Evolutionary conservation across 805 yeast genomes (phyloP).

Genomic region (Tetrapisispora pingtungensis): DNA sequence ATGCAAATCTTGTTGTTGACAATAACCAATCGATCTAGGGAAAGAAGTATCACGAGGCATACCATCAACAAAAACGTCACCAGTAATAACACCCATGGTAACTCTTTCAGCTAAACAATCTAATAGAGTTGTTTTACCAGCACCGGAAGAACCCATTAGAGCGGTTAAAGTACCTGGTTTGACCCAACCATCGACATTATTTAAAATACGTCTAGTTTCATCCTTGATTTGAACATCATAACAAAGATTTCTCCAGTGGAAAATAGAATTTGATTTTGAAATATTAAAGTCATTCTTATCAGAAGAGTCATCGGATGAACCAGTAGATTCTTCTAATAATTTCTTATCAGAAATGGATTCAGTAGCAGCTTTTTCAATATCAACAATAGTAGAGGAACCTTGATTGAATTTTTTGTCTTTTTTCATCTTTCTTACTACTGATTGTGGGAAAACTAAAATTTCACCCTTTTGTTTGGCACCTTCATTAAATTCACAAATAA

Average conservation of each 20-base stretch:
- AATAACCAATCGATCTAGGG: conserved; percentile 57
- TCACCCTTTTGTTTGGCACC: conserved; percentile 56
- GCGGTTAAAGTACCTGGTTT: conserved; percentile 79
- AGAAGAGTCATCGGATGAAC: conserved; percentile 4
- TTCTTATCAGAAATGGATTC: conserved; percentile 13
- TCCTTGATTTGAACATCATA: conserved; percentile 57
- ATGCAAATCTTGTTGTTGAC: conserved; percentile 70
- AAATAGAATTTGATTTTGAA: conserved; percentile 37
- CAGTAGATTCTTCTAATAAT: conserved; percentile 16
- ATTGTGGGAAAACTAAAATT: conserved; percentile 42
- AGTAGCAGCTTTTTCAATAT: conserved; percentile 8
- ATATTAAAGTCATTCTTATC: conserved; percentile 22
- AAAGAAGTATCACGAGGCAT: conserved; percentile 49
- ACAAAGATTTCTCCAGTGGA: conserved; percentile 70
- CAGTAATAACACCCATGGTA: conserved; percentile 60
- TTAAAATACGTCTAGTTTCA: conserved; percentile 50
- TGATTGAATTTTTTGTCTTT: conserved; percentile 24
- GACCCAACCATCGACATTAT: conserved; percentile 71
- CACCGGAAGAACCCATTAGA: conserved; percentile 69
- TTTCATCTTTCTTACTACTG: conserved; percentile 37
- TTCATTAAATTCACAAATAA: conserved; percentile 40
- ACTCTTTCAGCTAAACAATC: conserved; percentile 64
- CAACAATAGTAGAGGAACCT: neutral
- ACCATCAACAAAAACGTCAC: conserved; percentile 60
- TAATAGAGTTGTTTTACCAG: conserved; percentile 68